Evolutionary conservation across 495 filamentous ascomycete species (phyloP), one percentile per base, ranked within the genome.

Genomic region (Aspergillus heteromorphus): DNA sequence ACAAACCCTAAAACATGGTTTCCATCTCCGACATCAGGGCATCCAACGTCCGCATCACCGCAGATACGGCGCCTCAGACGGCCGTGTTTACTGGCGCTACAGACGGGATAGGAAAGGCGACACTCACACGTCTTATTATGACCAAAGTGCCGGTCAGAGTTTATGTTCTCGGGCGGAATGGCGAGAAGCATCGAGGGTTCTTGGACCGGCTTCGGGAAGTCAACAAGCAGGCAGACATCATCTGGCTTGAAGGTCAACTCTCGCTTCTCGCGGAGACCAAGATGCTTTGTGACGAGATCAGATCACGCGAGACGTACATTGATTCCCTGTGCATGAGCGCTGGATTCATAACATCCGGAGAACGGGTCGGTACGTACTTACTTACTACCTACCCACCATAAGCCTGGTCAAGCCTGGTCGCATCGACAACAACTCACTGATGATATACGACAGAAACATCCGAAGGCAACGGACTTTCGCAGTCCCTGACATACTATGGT

Each of bases 21-120:
- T 57, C 66, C 30, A 59, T 56, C 58, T 62, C 55, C 45, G 53
- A 71, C 57, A n/a, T n/a, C 34, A 38, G 58, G 51, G 62, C 59
- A 25, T 68, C 69, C 43, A 73, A 73, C 60, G 64, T 63, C 27
- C 71, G 60, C 40, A 72, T 75, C 61, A 63, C 63, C 52, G 55
- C 62, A 25, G 43, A 62, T 21, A 69, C 65, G 7, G 63, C 60
- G 31, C 71, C 69, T 19, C 71, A 60, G 21, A 60, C 62, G 21
- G 64, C 66, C 27, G 62, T 73, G 45, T 73, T 74, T 48, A 63
- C 64, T 34, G 70, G 71, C 34, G 71, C 67, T 4, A 74, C 71
- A 2, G 65, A 65, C 11, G 71, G 71, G 31, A 70, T 74, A 41
- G 71, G 71, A 27, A 66, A 72, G 54, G 20, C 58, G 31, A 66